A percentile compares a stretch with the other conserved stretches of the same genome.
These are phyloP conservation scores for Jamesozyma hellenica DNA, from an alignment of 805 yeast species.

Conservation along the genomic window DNA sequence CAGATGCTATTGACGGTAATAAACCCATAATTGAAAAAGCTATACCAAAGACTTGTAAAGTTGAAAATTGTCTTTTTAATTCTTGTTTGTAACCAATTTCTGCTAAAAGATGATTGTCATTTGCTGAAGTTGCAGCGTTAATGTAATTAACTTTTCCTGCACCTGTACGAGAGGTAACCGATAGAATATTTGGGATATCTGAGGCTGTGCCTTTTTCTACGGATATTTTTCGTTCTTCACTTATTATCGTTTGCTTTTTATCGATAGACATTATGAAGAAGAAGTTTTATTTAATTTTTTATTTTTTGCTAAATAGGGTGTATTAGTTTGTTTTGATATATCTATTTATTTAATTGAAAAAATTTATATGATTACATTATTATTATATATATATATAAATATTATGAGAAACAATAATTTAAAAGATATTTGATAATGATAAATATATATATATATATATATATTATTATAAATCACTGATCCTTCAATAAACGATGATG, in stretches of 20 bases:
- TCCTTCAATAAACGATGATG: too few species aligned
- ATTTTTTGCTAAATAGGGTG: too few species aligned
- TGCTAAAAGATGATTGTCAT: constrained; percentile 19
- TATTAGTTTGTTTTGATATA: not conserved
- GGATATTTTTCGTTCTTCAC: not conserved
- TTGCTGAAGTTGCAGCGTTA: constrained; percentile 12
- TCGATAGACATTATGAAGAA: not conserved
- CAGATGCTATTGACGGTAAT: constrained; percentile 53
- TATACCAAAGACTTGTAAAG: constrained; percentile 58
- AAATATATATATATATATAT: too few species aligned
- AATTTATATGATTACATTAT: too few species aligned
- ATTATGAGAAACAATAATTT: too few species aligned
- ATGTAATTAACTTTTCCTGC: constrained; percentile 21
- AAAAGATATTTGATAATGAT: too few species aligned
- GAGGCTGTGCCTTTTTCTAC: not conserved
- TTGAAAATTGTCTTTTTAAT: constrained; percentile 48
- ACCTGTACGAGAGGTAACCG: constrained; percentile 13
- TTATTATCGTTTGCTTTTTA: not conserved
- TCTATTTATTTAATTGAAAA: not conserved
- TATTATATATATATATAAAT: too few species aligned
- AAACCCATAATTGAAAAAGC: constrained; percentile 68
- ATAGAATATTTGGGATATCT: constrained; percentile 3
- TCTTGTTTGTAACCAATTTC: constrained; percentile 63
- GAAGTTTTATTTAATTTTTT: not conserved
- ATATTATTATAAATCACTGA: too few species aligned